Evolutionary conservation across 2,329 filamentous ascomycete species (phyloP).

Genomic region (Alternaria ethzedia): DNA sequence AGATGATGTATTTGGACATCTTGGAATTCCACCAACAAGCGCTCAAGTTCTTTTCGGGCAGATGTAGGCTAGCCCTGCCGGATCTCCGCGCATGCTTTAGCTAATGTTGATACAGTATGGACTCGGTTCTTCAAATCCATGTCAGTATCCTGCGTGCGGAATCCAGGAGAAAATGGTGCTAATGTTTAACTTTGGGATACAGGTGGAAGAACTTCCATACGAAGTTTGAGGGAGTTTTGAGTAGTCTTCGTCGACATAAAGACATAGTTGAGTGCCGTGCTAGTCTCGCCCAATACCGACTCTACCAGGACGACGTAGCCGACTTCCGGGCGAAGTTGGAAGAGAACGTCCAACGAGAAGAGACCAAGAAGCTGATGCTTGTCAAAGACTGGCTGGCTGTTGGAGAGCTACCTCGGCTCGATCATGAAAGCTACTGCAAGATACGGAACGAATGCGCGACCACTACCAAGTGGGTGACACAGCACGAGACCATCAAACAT

Average conservation of each 20-base stretch:
- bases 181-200: too few species aligned
- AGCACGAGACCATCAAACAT: neutral
- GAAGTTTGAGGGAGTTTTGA: neutral
- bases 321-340: neutral
- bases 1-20: neutral
- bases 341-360: neutral
- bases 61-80: neutral
- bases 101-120: neutral
- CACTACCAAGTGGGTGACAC: neutral
- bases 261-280: neutral
- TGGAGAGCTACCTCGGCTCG: fast-evolving
- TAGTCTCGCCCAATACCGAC: neutral
- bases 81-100: too few species aligned
- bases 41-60: neutral
- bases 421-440: neutral
- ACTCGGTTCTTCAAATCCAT: neutral
- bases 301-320: neutral
- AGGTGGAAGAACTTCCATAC: neutral
- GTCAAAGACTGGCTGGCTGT: neutral
- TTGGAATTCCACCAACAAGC: neutral
- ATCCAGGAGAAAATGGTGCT: too few species aligned
- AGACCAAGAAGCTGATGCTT: neutral
- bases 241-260: neutral
- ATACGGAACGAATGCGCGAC: neutral
- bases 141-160: too few species aligned